Evolutionary conservation across 2,329 filamentous ascomycete species (phyloP), one percentile per base, ranked within the genome.

Genomic region (Aspergillus aculeatus): DNA sequence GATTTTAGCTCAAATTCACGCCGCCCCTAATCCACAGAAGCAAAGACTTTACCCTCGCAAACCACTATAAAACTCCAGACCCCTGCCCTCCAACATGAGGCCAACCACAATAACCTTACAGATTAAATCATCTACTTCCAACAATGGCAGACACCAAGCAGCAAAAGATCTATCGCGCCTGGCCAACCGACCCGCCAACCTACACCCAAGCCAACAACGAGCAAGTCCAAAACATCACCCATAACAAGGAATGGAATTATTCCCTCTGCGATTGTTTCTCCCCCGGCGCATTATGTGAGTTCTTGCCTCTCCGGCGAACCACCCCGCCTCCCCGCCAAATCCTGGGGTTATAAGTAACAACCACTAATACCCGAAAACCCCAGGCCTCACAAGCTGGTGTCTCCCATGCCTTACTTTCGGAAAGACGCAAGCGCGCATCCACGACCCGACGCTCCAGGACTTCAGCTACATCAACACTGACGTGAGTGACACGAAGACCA

Each of bases 331-430:
- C 21, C 21, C 21, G 21, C 21, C 21, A 21, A 21, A 21, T 21
- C 21, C 21, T 21, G 21, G 21, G 21, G 21, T 21, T 21, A 21
- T 2, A 21, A 21, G 2, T 21, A 2, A 2, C 21, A 21, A 21
- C 7, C 19, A 3, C 14, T 38, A n/a, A 9, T 29, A 11, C 32
- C 4, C 4, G 4, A 5, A 16, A 5, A 4, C 32, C 9, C 38
- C 38, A 66, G 64, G 62, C n/a, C 19, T 66, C 2, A 54, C 50
- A 19, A 63, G 56, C 24, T 65, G 58, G 24, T 66, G 60, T 47
- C 60, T 67, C 2, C 65, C 63, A 47, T 66, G 65, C 21, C 47
- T 66, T 2, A 62, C 63, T 4, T 67, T 64, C 32, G 64, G 65
- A 5, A 66, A 64, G 48, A 67, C 64, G 0, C 62, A 64, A 58